Evolutionary conservation across 108 stramenopile species (phyloP), one percentile per base, ranked within the genome.

Genomic region (Cylindrotheca closterium): DNA sequence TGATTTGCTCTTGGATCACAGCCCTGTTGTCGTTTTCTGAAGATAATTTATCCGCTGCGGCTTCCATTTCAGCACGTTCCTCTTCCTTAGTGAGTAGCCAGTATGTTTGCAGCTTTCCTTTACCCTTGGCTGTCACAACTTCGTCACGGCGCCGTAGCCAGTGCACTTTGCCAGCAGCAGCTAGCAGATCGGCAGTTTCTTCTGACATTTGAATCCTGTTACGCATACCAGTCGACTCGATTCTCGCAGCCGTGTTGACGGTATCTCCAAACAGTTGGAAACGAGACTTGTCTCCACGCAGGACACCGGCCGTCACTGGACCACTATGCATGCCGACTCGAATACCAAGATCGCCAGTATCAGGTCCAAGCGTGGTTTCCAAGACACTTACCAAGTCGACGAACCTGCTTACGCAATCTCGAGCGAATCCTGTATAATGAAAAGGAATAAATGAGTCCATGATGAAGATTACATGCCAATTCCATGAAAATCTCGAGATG

Each of bases 211-310:
- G 85, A 34, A 86, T 72, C 18, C 27, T 49, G 33, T 71, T 63
- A 17, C 70, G 65, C 37, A 65, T 37, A 5, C 82, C 78, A 2
- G 75, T 72, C 4, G 56, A 57, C 58, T 86, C 85, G 26, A 86
- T 77, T 3, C 85, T 50, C 27, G 72, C 67, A 15, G 74, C 74
- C 12, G 73, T 74, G 46, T 86, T 86, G 52, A 86, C 80, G 0
- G 85, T 82, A 34, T 86, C 85, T 1, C 85, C 85, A 55, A 86
- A 86, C 2, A 86, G 51, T 23, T 86, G 72, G 55, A 86, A 86
- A 15, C 85, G 62, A 24, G 81, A 60, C 32, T 79, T 86, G 15
- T 79, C 60, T 5, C 85, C 85, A 17, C 82, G 68, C 15, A 86
- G 68, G 0, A 86, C 78, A 42, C 85, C 85, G 10, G 85, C 82